Evolutionary conservation across 148 eudicot genomes (phyloP), one percentile per base, ranked within the genome.

Genomic region (Rheum nobile): DNA sequence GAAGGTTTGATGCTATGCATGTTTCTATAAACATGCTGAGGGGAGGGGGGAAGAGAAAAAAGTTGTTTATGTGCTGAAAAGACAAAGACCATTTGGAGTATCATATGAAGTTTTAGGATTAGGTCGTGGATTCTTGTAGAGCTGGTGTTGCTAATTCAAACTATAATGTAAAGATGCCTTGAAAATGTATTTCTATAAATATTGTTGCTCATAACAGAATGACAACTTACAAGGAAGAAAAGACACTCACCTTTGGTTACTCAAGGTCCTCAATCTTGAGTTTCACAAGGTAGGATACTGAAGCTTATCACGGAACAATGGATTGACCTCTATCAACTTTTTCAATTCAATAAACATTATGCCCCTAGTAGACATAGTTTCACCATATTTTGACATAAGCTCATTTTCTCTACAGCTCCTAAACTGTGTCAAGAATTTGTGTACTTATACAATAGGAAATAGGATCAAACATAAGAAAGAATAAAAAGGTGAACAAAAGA

Each of bases 141-240:
- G 87, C 78, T 89, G 97, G 75, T 94, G 98, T 79, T 94, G 98
- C 98, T 97, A 94, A 55, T 94, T 94, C 80, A 94, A 84, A 84
- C 98, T 94, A 81, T 82, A 77, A 67, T 54, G 76, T 16, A 75
- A 21, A 67, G 1, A 75, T 50, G 80, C 70, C 73, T 79, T 57
- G 74, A 79, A n/a, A 67, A 11, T 41, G 41, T 65, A 65, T 41
- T 65, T 32, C 32, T 65, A 65, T 65, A 65, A 28, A 34, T 34
- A 31, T 10, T 13, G 67, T 32, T 14, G 70, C 70, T 65, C 39
- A 65, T 9, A 31, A 31, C 70, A 65, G 70, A 65, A 8, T 61
- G 39, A 6, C 5, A 31, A 34, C 41, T 0, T 65, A 34, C 17
- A 17, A 24, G 17, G 70, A 16, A 1, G 61, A 44, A 6, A 67